A percentile compares a stretch with the other conserved stretches of the same genome.
phyloP scores from a whole-genome alignment of 1,139 yeast species.

The Geotrichum candidum region DNA sequence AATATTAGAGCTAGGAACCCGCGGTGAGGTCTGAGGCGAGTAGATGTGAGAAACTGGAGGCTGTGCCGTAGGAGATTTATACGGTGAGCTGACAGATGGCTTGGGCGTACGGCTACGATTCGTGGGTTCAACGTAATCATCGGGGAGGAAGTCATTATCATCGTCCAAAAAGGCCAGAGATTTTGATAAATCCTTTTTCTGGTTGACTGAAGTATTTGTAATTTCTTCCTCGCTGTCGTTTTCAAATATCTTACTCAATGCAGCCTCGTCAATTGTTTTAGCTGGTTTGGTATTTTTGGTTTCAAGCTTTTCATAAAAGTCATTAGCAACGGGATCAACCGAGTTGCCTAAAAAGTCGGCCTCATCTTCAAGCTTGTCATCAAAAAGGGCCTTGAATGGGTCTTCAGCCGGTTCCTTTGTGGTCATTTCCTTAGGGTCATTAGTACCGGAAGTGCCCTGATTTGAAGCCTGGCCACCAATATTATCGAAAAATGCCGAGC shows the following conservation, averaged over 20 bases:
- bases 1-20: conserved; percentile 7
- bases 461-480: neutral
- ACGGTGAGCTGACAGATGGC: conserved; percentile 9
- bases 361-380: conserved; percentile 1
- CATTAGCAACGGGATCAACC: neutral
- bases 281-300: neutral
- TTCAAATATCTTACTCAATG: conserved; percentile 20
- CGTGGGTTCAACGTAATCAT: conserved; percentile 33
- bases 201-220: neutral
- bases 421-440: conserved; percentile 10
- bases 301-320: neutral
- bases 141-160: conserved; percentile 40
- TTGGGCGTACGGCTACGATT: neutral
- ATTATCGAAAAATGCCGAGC: neutral
- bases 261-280: conserved; percentile 16
- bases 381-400: conserved; percentile 9
- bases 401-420: neutral
- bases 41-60: neutral
- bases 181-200: conserved; percentile 17
- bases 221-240: conserved; percentile 15
- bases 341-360: neutral
- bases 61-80: neutral
- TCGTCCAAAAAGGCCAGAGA: conserved; percentile 41
- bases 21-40: conserved; percentile 1
- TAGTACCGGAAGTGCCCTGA: neutral